Conservation (phyloP, 768 basidiomycete species). For the Calocybe cyanea region DNA sequence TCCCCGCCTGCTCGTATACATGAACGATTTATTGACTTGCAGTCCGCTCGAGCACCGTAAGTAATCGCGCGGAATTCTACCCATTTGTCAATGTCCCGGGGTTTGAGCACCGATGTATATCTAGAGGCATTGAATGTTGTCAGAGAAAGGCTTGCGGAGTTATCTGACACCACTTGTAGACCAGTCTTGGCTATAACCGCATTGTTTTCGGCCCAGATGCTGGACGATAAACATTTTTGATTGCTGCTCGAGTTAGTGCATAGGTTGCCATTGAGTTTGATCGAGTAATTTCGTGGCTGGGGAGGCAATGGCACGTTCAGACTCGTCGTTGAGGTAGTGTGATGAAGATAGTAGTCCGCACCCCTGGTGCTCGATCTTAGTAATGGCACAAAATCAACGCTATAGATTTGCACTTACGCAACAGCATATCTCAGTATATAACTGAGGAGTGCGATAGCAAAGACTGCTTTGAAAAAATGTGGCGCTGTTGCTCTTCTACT, state of each 20-base stretch:
- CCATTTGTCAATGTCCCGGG: background rate
- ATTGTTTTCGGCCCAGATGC: background rate
- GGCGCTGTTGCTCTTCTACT: background rate
- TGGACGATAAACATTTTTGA: background rate
- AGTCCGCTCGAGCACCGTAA: slow-evolving; percentile 2
- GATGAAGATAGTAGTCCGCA: slow-evolving; percentile 4
- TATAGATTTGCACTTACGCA: background rate
- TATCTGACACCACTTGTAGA: background rate
- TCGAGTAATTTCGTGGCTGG: background rate
- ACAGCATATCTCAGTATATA: slow-evolving; percentile 1
- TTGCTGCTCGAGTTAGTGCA: background rate
- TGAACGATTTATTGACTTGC: background rate
- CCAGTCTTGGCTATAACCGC: background rate
- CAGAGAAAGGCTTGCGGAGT: background rate
- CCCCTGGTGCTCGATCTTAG: too few relatives aligned
- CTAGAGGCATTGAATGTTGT: background rate
- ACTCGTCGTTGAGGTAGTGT: background rate
- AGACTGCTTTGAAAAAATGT: background rate
- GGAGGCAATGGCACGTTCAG: background rate
- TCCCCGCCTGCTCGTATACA: background rate
- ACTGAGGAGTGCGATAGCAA: background rate
- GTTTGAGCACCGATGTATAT: background rate
- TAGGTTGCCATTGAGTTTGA: background rate
- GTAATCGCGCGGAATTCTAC: slow-evolving; percentile 5
- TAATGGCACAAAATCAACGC: too few relatives aligned